These are phyloP conservation scores for Paraphoma chrysanthemicola DNA, from an alignment of 2,329 filamentous ascomycete species.

Conservation along the genomic window DNA sequence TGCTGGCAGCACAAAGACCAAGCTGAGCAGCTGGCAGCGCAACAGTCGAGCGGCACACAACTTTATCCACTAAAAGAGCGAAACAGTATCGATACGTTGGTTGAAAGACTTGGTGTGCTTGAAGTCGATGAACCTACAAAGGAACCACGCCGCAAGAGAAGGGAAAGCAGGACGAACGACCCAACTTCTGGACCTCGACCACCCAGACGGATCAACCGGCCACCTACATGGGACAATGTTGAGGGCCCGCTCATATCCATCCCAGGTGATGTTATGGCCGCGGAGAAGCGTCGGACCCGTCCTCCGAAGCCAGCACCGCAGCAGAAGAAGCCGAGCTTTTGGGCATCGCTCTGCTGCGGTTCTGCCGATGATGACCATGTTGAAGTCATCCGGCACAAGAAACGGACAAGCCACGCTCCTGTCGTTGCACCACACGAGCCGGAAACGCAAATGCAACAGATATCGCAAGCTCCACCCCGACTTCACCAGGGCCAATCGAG, in stretches of 20 bases:
- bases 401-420: constrained; percentile 25
- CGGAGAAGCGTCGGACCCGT: constrained; percentile 28
- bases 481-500: constrained; percentile 6
- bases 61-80: constrained; percentile 68
- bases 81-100: constrained; percentile 85
- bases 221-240: constrained; percentile 54
- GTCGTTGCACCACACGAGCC: constrained; percentile 10
- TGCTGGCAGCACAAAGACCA: constrained; percentile 98
- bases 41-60: constrained; percentile 39
- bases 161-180: constrained; percentile 26
- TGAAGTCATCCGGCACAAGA: constrained; percentile 52
- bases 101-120: constrained; percentile 78
- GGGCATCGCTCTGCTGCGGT: constrained; percentile 53
- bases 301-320: constrained; percentile 22
- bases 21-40: constrained; percentile 56
- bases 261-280: constrained; percentile 47
- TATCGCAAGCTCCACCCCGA: constrained; percentile 17
- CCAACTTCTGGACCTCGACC: constrained; percentile 22
- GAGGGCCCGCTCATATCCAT: constrained; percentile 55
- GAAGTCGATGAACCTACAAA: constrained; percentile 61
- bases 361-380: constrained; percentile 49
- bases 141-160: constrained; percentile 45
- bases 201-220: constrained; percentile 41
- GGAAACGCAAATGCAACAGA: constrained; percentile 17
- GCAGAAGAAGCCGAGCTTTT: constrained; percentile 46